A percentile compares a stretch with the other conserved stretches of the same genome.
These are phyloP conservation scores for Chenopodium suecicum DNA, from an alignment of 148 eudicot species.

Conservation along the genomic window DNA sequence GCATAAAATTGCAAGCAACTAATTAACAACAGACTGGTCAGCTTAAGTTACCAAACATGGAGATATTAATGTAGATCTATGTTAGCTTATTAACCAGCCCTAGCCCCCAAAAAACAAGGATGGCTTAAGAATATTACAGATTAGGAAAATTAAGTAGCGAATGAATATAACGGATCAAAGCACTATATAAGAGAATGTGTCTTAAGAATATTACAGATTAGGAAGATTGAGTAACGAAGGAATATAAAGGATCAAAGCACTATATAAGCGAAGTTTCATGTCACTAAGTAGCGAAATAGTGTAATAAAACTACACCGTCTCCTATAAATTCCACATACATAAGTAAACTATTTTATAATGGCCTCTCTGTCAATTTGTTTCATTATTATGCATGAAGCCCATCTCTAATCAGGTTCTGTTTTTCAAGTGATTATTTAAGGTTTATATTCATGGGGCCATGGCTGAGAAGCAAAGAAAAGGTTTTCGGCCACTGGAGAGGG, in stretches of 20 bases:
- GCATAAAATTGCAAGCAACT: background rate
- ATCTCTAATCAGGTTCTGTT: too few relatives aligned
- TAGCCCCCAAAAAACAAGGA: background rate
- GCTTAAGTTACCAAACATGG: background rate
- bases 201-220: background rate
- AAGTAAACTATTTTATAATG: too few relatives aligned
- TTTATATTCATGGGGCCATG: too few relatives aligned
- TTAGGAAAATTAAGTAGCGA: background rate
- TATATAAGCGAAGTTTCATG: too few relatives aligned
- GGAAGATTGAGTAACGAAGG: background rate
- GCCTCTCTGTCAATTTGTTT: too few relatives aligned
- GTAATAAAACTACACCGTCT: too few relatives aligned
- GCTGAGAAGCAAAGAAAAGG: too few relatives aligned
- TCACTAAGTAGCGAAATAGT: too few relatives aligned
- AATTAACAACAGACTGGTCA: background rate
- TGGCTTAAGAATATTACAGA: background rate
- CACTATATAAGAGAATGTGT: background rate
- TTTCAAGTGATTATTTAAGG: too few relatives aligned
- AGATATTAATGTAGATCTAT: background rate
- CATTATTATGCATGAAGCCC: too few relatives aligned
- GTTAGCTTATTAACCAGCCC: background rate
- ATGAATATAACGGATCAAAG: background rate
- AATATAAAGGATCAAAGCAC: background rate
- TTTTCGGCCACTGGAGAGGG: too few relatives aligned
- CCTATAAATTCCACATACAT: too few relatives aligned